Base-by-base conservation (phyloP, 805 yeast genomes). In the Millerago galiae region DNA sequence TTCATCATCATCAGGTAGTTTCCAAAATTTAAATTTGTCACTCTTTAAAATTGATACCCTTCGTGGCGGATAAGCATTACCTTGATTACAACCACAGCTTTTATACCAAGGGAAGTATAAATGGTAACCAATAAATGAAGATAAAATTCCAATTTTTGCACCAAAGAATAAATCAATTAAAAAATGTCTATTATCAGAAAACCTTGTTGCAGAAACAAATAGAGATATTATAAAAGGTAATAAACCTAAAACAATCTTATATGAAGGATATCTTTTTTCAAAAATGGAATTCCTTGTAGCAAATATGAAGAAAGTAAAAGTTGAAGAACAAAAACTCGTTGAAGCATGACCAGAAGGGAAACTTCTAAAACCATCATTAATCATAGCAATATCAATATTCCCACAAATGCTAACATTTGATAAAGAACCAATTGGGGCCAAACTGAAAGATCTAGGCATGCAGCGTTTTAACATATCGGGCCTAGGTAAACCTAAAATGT, bases 271-370 rank as follows among this genome's bases (percentile, higher is more conserved):
- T 34, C 69, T 52, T 8, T 56, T 56, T 43, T 65, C 70, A 47
- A 65, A 65, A 2, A 65, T 51, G 40, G 61, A 62, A 31, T 63
- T 46, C 41, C 61, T 62, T 0, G 66, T 66, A 5, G 66, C 51
- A 10, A 61, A 43, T 48, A 66, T 61, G 17, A 70, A 56, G 17
- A 62, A 53, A 25, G 65, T 55, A 15, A 65, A 54, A 1, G 66
- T 62, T 45, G 68, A 62, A 1, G 79, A 70, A 1, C 79, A 65
- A 50, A 75, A 75, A 17, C 74, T 61, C 6, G 75, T 63, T 8
- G 77, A 63, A 1, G 81, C 66, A 52, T 77, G 82, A 1, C 80
- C 82, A 38, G 78, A 73, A 2, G 82, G 82, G 37, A 79, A 75
- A 24, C 78, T 71, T 48, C 79, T 65, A 52, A 74, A 72, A 1